Evolutionary conservation across 2,329 filamentous ascomycete species (phyloP).

Genomic region (Microdochium paspali): DNA sequence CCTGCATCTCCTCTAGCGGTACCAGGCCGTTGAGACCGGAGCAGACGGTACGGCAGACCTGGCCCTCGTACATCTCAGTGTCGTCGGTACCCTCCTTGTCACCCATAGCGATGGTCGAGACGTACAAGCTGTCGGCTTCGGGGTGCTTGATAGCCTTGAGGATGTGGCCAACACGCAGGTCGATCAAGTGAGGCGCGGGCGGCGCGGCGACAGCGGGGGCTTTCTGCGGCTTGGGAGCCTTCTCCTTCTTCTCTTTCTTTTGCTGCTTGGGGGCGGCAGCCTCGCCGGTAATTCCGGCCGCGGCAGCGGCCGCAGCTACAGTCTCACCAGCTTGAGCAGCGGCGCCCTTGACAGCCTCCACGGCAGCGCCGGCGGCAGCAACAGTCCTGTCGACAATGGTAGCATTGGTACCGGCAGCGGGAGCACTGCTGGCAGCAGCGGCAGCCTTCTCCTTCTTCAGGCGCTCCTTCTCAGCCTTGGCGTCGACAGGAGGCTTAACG

Average conservation of each 20-base stretch:
- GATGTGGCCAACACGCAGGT: conserved; percentile 94
- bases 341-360: conserved; percentile 43
- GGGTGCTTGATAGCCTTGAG: conserved; percentile 93
- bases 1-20: conserved; percentile 92
- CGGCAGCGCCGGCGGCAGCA: conserved; percentile 49
- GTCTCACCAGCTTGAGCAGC: conserved; percentile 38
- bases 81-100: conserved; percentile 80
- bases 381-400: conserved; percentile 52
- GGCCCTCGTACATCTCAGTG: conserved; percentile 83
- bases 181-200: conserved; percentile 77
- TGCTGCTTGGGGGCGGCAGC: conserved; percentile 29
- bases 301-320: conserved; percentile 33
- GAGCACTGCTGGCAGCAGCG: conserved; percentile 44
- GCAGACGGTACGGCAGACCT: conserved; percentile 90
- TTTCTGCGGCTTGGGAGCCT: conserved; percentile 67
- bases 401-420: conserved; percentile 29
- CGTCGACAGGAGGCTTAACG: conserved; percentile 80
- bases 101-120: conserved; percentile 91
- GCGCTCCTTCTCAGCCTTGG: conserved; percentile 92
- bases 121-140: conserved; percentile 91
- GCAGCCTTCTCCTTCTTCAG: conserved; percentile 93
- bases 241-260: conserved; percentile 86
- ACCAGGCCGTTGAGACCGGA: conserved; percentile 91
- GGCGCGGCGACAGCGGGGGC: conserved; percentile 62
- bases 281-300: conserved; percentile 25